These are phyloP conservation scores for Aspergillus luchuensis DNA, from an alignment of 2,329 filamentous ascomycete genomes.

Conservation along the genomic window DNA sequence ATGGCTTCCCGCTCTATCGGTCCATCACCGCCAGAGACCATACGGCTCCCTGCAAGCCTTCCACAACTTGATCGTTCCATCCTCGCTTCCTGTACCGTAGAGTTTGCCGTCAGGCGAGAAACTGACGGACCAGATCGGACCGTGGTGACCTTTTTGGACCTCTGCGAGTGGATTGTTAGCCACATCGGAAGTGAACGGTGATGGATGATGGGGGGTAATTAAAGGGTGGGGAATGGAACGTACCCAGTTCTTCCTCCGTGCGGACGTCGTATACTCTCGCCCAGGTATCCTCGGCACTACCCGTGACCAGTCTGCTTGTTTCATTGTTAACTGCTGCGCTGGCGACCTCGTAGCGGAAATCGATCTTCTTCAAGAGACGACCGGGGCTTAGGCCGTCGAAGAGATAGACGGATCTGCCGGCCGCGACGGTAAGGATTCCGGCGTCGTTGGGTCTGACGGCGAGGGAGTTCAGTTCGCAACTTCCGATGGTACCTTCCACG, in stretches of 20 bases:
- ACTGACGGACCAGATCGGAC: constrained; percentile 92
- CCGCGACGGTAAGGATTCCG: constrained; percentile 82
- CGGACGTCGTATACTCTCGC: constrained; percentile 93
- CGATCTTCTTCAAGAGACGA: constrained; percentile 72
- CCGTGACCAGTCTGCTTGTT: constrained; percentile 81
- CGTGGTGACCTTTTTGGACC: constrained; percentile 94
- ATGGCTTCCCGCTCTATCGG: not conserved
- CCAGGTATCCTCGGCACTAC: constrained; percentile 91
- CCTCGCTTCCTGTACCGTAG: constrained; percentile 94
- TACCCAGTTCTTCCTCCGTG: constrained; percentile 74
- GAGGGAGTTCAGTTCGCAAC: constrained; percentile 81
- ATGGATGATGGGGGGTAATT: not conserved
- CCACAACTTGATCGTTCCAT: constrained; percentile 94
- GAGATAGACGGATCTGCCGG: constrained; percentile 93
- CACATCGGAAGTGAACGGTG: too few relatives aligned
- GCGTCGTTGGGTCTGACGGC: constrained; percentile 62
- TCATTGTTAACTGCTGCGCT: constrained; percentile 85
- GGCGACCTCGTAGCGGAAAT: constrained; percentile 81
- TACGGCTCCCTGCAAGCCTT: constrained; percentile 67
- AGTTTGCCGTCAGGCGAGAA: constrained; percentile 95
- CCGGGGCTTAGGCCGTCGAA: constrained; percentile 76
- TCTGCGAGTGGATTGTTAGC: constrained; percentile 53
- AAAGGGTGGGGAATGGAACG: constrained; percentile 1
- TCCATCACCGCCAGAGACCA: constrained; percentile 61
- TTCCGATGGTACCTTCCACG: constrained; percentile 83